Conservation (phyloP, 2,329 filamentous ascomycete species). For the Sporothrix schenckii region DNA sequence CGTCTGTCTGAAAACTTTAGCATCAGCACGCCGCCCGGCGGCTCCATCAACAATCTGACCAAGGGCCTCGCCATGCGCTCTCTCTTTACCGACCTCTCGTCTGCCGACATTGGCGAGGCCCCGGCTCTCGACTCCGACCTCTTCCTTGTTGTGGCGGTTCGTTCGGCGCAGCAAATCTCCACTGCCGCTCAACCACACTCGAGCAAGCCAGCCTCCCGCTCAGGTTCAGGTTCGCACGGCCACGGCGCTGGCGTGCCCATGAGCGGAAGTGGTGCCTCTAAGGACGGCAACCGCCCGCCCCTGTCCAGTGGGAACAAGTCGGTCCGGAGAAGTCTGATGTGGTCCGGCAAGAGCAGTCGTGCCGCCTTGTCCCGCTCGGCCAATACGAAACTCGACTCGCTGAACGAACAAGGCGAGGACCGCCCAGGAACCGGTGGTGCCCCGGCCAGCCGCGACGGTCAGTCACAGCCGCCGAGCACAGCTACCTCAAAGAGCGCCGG, state of each 20-base stretch:
- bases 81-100: constrained; percentile 82
- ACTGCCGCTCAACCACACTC: constrained; percentile 31
- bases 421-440: constrained; percentile 43
- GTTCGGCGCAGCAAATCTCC: constrained; percentile 59
- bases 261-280: constrained; percentile 42
- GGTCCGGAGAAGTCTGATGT: constrained; percentile 69
- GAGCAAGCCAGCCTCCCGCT: constrained; percentile 56
- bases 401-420: constrained; percentile 59
- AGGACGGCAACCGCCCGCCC: constrained; percentile 53
- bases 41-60: constrained; percentile 66
- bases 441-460: constrained; percentile 52
- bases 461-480: constrained; percentile 58
- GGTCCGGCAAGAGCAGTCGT: constrained; percentile 62
- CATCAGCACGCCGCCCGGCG: constrained; percentile 74
- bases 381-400: constrained; percentile 55
- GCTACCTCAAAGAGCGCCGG: constrained; percentile 52
- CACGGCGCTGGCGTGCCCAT: constrained; percentile 46
- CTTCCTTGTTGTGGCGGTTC: constrained; percentile 81
- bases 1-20: constrained; percentile 82
- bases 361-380: constrained; percentile 58
- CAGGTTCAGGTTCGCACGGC: constrained; percentile 51
- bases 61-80: constrained; percentile 74
- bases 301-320: constrained; percentile 56
- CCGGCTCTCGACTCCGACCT: constrained; percentile 69
- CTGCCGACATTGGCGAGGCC: constrained; percentile 69